Evolutionary conservation across 805 yeast genomes (phyloP).

Genomic region (Spathaspora boniae): DNA sequence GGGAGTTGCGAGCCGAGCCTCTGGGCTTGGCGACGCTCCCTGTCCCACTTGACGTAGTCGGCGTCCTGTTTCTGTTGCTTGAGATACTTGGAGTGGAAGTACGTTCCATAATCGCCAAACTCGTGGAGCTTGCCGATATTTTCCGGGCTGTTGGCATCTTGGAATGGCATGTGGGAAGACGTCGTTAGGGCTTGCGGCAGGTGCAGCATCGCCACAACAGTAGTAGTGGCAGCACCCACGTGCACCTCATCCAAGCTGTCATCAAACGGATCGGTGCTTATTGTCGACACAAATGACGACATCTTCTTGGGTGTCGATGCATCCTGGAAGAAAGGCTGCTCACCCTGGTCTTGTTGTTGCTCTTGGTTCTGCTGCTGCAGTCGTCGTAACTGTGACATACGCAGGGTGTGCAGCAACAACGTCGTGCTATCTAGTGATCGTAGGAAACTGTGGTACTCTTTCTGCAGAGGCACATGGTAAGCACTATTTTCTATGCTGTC

Average conservation of each 20-base stretch:
- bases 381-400: no score
- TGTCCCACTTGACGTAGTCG: conserved; percentile 48
- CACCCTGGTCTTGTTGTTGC: conserved; percentile 1
- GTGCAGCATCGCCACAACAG: conserved; percentile 12
- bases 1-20: conserved; percentile 11
- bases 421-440: conserved; percentile 18
- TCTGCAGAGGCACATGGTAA: no score
- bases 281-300: conserved; percentile 5
- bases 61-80: conserved; percentile 62
- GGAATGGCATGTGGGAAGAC: no score
- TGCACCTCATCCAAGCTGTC: conserved; percentile 17
- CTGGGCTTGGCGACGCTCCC: conserved; percentile 9
- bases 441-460: conserved; percentile 12
- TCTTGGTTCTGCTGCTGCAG: no score
- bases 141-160: conserved; percentile 14
- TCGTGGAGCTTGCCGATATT: conserved; percentile 37
- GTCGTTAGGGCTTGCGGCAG: conserved; percentile 11
- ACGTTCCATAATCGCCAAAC: conserved; percentile 67
- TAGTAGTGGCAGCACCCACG: conserved; percentile 6
- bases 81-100: conserved; percentile 55
- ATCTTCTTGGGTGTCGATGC: conserved; percentile 9
- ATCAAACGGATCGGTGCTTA: conserved; percentile 21
- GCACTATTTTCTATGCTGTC: no score
- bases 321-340: conserved; percentile 3
- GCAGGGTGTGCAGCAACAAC: conserved; percentile 16